These are phyloP conservation scores for Stylonectria norvegica DNA, from an alignment of 2,329 filamentous ascomycete genomes.

Conservation along the genomic window DNA sequence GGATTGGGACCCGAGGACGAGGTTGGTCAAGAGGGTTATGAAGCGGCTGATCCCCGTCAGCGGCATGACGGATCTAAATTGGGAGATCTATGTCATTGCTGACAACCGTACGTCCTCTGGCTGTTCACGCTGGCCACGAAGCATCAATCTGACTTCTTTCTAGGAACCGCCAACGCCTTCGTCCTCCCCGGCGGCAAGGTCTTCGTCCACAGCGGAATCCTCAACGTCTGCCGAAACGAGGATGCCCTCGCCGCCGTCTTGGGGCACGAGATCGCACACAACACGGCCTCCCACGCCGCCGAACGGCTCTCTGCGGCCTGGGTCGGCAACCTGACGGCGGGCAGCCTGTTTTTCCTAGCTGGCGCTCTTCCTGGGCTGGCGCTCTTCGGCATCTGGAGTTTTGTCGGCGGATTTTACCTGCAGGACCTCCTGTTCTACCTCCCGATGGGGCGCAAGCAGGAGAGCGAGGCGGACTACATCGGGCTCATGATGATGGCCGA, in stretches of 20 bases:
- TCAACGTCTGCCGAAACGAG: conserved; percentile 64
- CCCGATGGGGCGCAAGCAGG: conserved; percentile 68
- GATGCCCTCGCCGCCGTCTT: conserved; percentile 71
- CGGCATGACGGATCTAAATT: conserved; percentile 55
- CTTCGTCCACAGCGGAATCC: conserved; percentile 72
- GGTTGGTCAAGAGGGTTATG: conserved; percentile 62
- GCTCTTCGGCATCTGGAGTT: conserved; percentile 38
- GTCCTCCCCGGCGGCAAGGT: conserved; percentile 77
- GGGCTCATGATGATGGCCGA: conserved; percentile 80
- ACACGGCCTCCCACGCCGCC: conserved; percentile 63
- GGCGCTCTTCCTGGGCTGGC: conserved; percentile 40
- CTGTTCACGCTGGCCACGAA: background rate
- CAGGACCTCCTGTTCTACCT: conserved; percentile 62
- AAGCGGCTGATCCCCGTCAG: conserved; percentile 63
- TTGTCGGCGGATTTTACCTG: conserved; percentile 44
- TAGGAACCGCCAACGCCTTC: conserved; percentile 65
- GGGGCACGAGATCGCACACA: conserved; percentile 78
- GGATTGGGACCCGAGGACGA: conserved; percentile 54
- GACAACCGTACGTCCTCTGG: conserved; percentile 44
- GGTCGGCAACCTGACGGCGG: conserved; percentile 50
- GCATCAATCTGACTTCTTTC: conserved; percentile 3
- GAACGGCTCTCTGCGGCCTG: conserved; percentile 58
- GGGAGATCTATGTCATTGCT: conserved; percentile 76
- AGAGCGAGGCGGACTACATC: conserved; percentile 76
- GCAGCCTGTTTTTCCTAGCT: conserved; percentile 47